Evolutionary conservation across 331 rosid genomes (phyloP).

Genomic region (Malus hybrid): DNA sequence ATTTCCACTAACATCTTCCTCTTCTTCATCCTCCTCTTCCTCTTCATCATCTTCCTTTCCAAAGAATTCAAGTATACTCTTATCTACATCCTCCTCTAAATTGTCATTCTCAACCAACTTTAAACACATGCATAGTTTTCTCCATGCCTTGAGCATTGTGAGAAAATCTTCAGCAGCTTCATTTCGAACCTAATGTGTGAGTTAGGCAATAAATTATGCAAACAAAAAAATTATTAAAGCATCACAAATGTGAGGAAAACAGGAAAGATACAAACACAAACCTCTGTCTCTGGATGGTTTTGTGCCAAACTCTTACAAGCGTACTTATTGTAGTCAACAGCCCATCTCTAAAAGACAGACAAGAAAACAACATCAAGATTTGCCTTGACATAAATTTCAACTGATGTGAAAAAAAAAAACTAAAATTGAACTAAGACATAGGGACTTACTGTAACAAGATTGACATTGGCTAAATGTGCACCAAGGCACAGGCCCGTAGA

Average conservation of each 20-base stretch:
- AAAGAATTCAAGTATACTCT: constrained; percentile 14
- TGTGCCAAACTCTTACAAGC: constrained; percentile 52
- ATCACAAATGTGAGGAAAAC: neutral
- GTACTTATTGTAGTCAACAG: constrained; percentile 49
- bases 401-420: neutral
- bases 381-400: neutral
- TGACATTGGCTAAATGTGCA: constrained; percentile 38
- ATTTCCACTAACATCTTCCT: neutral
- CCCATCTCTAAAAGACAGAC: constrained; percentile 51
- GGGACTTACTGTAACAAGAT: constrained; percentile 58
- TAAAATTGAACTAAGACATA: neutral
- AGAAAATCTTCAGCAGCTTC: constrained; percentile 64
- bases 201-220: neutral
- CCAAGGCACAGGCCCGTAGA: constrained; percentile 80
- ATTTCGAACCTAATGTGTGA: constrained; percentile 56
- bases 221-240: neutral
- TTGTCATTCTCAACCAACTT: constrained; percentile 25
- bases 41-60: constrained; percentile 16
- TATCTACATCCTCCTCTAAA: neutral
- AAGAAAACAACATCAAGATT: neutral
- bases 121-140: constrained; percentile 40
- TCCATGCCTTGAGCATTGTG: constrained; percentile 50
- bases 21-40: neutral
- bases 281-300: constrained; percentile 73
- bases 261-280: neutral